Percentiles rank a stretch among this genome's conserved stretches.
These are phyloP conservation scores for Metarhizium sp. DNA, from an alignment of 2,329 filamentous ascomycete genomes.

Conservation along the genomic window DNA sequence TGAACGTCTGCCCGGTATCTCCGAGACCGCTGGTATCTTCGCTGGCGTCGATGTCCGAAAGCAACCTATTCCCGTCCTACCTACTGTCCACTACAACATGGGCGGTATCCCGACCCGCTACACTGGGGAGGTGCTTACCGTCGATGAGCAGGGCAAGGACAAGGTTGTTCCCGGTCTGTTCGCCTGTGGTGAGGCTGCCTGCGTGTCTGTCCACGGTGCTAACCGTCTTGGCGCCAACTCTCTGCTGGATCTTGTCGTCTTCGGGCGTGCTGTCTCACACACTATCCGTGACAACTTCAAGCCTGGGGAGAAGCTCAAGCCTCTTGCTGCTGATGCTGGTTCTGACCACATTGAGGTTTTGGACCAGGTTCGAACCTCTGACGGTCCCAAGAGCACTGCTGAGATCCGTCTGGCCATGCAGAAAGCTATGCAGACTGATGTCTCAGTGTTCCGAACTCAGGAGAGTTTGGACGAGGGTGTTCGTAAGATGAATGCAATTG, in stretches of 20 bases:
- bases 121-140: conserved; percentile 88
- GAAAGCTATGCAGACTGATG: conserved; percentile 96
- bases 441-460: conserved; percentile 93
- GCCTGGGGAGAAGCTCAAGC: conserved; percentile 71
- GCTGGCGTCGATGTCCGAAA: conserved; percentile 94
- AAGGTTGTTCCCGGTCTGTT: conserved; percentile 91
- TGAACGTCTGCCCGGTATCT: conserved; percentile 96
- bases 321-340: conserved; percentile 75
- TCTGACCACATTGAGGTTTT: conserved; percentile 79
- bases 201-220: conserved; percentile 94
- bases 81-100: conserved; percentile 99
- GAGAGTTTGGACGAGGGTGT: conserved; percentile 92
- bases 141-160: conserved; percentile 80
- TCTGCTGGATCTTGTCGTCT: conserved; percentile 92
- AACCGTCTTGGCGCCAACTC: conserved; percentile 98
- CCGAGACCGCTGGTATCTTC: conserved; percentile 96
- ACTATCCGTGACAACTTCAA: conserved; percentile 92
- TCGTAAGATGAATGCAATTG: conserved; percentile 75
- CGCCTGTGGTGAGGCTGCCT: conserved; percentile 94
- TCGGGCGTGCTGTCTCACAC: conserved; percentile 94
- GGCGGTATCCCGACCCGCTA: conserved; percentile 97
- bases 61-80: conserved; percentile 92
- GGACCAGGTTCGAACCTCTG: conserved; percentile 74
- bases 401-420: conserved; percentile 91
- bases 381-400: conserved; percentile 77